A percentile compares a stretch with the other conserved stretches of the same genome.
These are phyloP conservation scores for Metarhizium anisopliae DNA, from an alignment of 2,329 filamentous ascomycete species.

Conservation along the genomic window DNA sequence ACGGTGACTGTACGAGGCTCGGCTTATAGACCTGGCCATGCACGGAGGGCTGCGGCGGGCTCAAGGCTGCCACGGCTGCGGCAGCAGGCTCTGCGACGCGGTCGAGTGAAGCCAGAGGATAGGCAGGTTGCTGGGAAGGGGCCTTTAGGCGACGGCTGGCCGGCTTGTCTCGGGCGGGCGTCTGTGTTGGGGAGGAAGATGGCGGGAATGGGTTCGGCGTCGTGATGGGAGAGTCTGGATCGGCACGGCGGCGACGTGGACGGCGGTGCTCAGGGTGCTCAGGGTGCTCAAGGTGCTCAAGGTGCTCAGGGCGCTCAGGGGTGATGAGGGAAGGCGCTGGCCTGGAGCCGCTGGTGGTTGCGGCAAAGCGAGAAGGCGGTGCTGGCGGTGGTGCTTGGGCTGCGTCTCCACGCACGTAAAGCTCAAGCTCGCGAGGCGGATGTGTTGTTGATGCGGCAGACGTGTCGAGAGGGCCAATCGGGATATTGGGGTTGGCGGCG, in stretches of 20 bases:
- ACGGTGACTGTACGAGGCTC: conserved; percentile 22
- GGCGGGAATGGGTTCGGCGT: conserved; percentile 33
- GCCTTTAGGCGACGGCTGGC: conserved; percentile 19
- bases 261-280: conserved; percentile 27
- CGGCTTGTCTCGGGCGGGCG: conserved; percentile 20
- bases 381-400: not conserved
- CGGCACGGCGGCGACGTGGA: conserved; percentile 33
- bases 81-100: conserved; percentile 1
- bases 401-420: not conserved
- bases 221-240: conserved; percentile 32
- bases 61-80: not conserved
- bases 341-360: not conserved
- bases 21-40: not conserved
- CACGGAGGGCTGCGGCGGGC: conserved; percentile 1
- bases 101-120: conserved; percentile 12
- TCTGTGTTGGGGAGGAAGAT: conserved; percentile 12
- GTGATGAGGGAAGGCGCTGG: not conserved
- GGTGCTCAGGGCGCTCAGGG: conserved; percentile 9
- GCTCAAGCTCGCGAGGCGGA: no score
- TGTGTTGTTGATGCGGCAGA: no score
- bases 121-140: conserved; percentile 21
- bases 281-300: no score
- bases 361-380: not conserved
- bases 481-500: not conserved
- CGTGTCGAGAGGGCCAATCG: no score